Evolutionary conservation across 2,329 filamentous ascomycete genomes (phyloP).

Genomic region (Penicillium crustosum): DNA sequence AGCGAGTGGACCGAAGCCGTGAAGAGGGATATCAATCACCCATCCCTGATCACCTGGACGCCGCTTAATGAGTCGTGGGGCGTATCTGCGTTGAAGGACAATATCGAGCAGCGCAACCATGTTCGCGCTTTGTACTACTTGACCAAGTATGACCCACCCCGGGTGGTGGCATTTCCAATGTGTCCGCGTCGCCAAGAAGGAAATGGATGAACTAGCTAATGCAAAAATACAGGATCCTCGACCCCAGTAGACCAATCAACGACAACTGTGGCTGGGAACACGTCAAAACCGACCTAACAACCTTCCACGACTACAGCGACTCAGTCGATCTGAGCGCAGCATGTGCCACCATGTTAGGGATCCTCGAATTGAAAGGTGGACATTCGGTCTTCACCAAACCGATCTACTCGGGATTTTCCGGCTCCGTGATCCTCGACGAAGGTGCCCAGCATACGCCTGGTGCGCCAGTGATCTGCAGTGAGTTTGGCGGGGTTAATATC

Average conservation of each 20-base stretch:
- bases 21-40: slow-evolving; percentile 64
- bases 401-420: slow-evolving; percentile 38
- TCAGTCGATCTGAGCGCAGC: slow-evolving; percentile 56
- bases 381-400: slow-evolving; percentile 57
- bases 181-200: too few species aligned
- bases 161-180: neutral
- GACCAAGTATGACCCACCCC: slow-evolving; percentile 54
- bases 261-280: slow-evolving; percentile 74
- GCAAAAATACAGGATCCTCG: slow-evolving; percentile 48
- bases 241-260: slow-evolving; percentile 64
- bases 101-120: slow-evolving; percentile 61
- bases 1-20: slow-evolving; percentile 65
- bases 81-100: slow-evolving; percentile 59
- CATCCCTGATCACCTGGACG: slow-evolving; percentile 65
- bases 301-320: slow-evolving; percentile 68
- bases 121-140: slow-evolving; percentile 63
- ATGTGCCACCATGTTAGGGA: slow-evolving; percentile 53
- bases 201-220: neutral
- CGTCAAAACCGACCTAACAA: slow-evolving; percentile 62
- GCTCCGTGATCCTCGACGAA: slow-evolving; percentile 40
- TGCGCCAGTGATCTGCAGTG: slow-evolving; percentile 64
- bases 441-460: slow-evolving; percentile 54
- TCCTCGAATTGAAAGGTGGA: slow-evolving; percentile 55
- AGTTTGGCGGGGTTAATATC: slow-evolving; percentile 69
- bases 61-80: slow-evolving; percentile 66